These are phyloP conservation scores for Coemansia sp. DNA, from an alignment of 192 early-diverging fungal species.

Conservation along the genomic window DNA sequence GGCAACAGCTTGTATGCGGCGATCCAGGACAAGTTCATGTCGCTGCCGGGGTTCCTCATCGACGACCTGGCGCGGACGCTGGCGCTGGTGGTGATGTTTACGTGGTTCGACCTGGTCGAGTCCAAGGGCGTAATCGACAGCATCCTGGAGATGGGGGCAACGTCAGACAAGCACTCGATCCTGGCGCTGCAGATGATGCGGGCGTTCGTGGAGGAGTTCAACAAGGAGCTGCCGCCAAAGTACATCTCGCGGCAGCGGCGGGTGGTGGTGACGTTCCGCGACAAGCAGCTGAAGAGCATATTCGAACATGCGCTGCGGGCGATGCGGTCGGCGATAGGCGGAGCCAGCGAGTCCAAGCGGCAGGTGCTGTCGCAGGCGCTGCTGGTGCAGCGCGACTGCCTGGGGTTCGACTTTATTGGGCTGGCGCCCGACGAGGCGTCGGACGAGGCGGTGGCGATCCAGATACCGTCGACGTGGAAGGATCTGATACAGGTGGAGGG, in stretches of 20 bases:
- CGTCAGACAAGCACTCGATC: conserved; percentile 54
- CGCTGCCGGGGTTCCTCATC: conserved; percentile 48
- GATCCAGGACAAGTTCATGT: conserved; percentile 29
- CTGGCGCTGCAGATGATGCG: conserved; percentile 71
- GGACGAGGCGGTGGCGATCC: conserved; percentile 70
- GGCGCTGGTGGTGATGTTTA: conserved; percentile 57
- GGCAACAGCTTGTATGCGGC: conserved; percentile 33
- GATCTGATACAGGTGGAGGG: conserved; percentile 67
- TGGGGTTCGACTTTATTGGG: conserved; percentile 85
- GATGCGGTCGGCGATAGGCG: conserved; percentile 42
- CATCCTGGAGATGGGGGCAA: conserved; percentile 35
- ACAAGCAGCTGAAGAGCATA: conserved; percentile 62
- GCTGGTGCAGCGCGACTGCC: conserved; percentile 66
- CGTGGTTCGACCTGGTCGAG: conserved; percentile 52
- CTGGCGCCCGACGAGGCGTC: conserved; percentile 76
- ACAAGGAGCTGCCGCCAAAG: conserved; percentile 60
- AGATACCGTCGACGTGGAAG: conserved; percentile 86
- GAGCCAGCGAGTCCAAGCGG: conserved; percentile 36
- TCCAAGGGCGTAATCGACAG: conserved; percentile 38
- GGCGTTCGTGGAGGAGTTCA: conserved; percentile 77
- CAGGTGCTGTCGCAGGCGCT: conserved; percentile 57
- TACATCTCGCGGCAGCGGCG: conserved; percentile 74
- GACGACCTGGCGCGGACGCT: conserved; percentile 50
- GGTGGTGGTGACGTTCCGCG: conserved; percentile 62
- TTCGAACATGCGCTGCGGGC: conserved; percentile 52